Evolutionary conservation across 768 basidiomycete genomes (phyloP), one percentile per base, ranked within the genome.

Genomic region (Collybia mongolica): DNA sequence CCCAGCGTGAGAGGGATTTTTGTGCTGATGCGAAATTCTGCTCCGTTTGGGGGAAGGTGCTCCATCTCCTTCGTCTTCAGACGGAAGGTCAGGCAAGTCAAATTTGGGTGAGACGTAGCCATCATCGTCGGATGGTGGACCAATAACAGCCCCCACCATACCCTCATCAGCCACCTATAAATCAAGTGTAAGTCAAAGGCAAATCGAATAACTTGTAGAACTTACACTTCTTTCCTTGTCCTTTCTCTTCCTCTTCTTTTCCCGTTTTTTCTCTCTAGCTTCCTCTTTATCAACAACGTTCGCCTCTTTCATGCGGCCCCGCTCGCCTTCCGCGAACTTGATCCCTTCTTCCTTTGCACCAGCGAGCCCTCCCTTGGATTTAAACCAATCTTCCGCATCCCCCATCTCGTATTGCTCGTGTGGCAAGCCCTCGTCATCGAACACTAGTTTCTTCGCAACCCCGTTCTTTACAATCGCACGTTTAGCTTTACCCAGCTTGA

Each of bases 201-300:
- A 20, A 11, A 32, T 12, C 14, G 32, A 7, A 26, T 3, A 26
- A 26, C 24, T 26, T 12, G 32, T 12, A 32, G 14, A 32, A 32
- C 32, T 32, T 32, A 32, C 75, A 60, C 66, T 75, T 48, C 68
- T 73, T 61, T 91, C 88, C 32, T 80, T 76, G 49, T 92, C 88
- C 70, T 95, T 96, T 61, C 90, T 73, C 71, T 94, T 96, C 54
- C 90, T 73, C 74, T 96, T 97, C 78, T 90, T 94, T 66, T 97
- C 95, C 54, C 78, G 72, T 70, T 86, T 89, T 79, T 93, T 95
- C 62, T 88, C 91, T 65, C 79, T 88, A 5, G 90, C 93, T 58
- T 90, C 82, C 51, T 81, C 80, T 69, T 89, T 88, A 71, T 99
- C 96, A 39, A 71, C 49, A 40, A 83, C 74, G 63, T 96, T 92